Evolutionary conservation across 148 eudicot genomes (phyloP), one percentile per base, ranked within the genome.

Genomic region (Cornus controversa): DNA sequence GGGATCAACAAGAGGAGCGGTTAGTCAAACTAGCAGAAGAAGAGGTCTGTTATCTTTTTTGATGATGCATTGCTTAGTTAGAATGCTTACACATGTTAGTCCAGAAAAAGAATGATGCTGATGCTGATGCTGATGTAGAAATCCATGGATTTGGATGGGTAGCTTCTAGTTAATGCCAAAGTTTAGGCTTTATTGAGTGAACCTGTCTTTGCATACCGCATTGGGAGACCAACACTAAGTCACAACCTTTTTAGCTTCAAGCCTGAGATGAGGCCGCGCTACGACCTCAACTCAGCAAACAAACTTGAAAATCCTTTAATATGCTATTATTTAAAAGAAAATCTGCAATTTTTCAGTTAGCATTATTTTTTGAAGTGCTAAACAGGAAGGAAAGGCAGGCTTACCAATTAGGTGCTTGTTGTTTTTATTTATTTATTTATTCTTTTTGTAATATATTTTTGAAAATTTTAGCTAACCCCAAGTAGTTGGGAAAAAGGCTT

Each of bases 1-100:
- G 98, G 99, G 83, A 91, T 78, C 80, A 75, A 69, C 82, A 88
- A 57, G 92, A 93, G 75, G 99, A 96, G 83, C 83, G 92, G 69
- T 75, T 93, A 28, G 82, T 91, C 78, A 93, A 80, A 82, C 76
- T 93, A 31, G 73, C 87, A 26, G 98, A 87, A 77, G 99, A 93
- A 82, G 99, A 91, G 93, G 99, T 93, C 36, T 80, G 83, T 63
- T 36, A 68, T 74, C 75, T 34, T 71, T 81, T 6, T 40, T 37
- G 64, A 26, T 6, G 45, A 60, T 71, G 69, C 69, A 25, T 26
- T 64, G 2, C n/a, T 57, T 29, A 7, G 23, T 24, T 79, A 36
- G 9, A 22, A 45, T 66, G 63, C 36, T 5, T 25, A 16, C 16
- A 69, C 69, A 63, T 34, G 28, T 66, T 53, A 28, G 16, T 58